A percentile compares a stretch with the other conserved stretches of the same genome.
These are phyloP conservation scores for Hypoxylon fuscum DNA, from an alignment of 495 filamentous ascomycete species.

Conservation along the genomic window DNA sequence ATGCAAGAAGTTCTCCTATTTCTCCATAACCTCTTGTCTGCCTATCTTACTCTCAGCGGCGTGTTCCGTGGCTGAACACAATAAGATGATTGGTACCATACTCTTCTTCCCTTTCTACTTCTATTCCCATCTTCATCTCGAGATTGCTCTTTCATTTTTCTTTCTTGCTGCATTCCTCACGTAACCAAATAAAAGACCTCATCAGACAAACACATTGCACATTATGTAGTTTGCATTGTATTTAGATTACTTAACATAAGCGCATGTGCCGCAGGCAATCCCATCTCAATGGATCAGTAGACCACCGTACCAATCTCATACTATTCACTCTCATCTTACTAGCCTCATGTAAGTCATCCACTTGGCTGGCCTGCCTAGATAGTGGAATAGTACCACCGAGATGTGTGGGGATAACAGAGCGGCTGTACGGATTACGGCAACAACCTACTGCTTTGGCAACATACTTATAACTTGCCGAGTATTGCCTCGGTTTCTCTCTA, in stretches of 20 bases:
- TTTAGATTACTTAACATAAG: constrained; percentile 32
- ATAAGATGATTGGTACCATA: too few relatives aligned
- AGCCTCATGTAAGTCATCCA: constrained; percentile 45
- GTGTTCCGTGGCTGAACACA: constrained; percentile 7
- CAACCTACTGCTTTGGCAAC: constrained; percentile 14
- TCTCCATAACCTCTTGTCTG: constrained; percentile 11
- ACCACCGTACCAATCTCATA: constrained; percentile 41
- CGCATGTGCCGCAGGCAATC: constrained; percentile 34
- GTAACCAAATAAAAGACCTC: too few relatives aligned
- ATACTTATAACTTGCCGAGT: constrained; percentile 9
- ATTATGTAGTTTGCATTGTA: constrained; percentile 13
- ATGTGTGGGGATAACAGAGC: constrained; percentile 37
- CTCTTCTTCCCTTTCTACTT: too few relatives aligned
- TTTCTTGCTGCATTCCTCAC: too few relatives aligned
- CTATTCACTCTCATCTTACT: constrained; percentile 39
- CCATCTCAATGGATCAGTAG: constrained; percentile 36
- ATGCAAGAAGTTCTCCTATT: constrained; percentile 30
- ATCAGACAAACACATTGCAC: not conserved
- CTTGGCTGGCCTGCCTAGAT: constrained; percentile 23
- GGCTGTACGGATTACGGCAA: constrained; percentile 26
- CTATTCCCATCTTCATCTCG: not conserved
- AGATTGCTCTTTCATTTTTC: not conserved
- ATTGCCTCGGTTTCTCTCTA: constrained; percentile 18
- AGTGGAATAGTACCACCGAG: constrained; percentile 41
- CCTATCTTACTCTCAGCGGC: constrained; percentile 6